A percentile compares a stretch with the other conserved stretches of the same genome.
These are phyloP conservation scores for Sphenostylis stenocarpa DNA, from an alignment of 306 rosid species.

Conservation along the genomic window DNA sequence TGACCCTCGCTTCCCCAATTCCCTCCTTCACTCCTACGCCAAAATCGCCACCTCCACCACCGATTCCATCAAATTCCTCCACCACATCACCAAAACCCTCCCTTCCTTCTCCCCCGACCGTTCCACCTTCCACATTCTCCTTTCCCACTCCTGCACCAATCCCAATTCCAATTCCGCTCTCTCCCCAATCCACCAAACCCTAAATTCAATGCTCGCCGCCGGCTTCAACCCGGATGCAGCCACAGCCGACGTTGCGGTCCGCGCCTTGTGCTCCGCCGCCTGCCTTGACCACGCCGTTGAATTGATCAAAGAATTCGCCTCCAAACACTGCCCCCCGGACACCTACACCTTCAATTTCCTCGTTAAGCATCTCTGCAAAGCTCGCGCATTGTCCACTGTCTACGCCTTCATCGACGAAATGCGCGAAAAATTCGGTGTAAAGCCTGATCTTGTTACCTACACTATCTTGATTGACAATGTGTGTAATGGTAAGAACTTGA, in stretches of 20 bases:
- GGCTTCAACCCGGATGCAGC: constrained; percentile 61
- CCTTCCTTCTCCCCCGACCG: constrained; percentile 70
- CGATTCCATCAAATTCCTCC: constrained; percentile 72
- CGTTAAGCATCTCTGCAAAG: constrained; percentile 68
- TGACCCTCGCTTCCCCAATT: constrained; percentile 55
- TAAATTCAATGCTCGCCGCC: constrained; percentile 65
- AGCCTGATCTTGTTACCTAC: constrained; percentile 83
- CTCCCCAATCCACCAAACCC: constrained; percentile 55
- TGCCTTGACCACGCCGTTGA: constrained; percentile 59
- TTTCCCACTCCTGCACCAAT: constrained; percentile 52
- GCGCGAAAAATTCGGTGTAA: constrained; percentile 41
- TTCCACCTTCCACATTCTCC: constrained; percentile 65
- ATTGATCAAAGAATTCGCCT: constrained; percentile 53
- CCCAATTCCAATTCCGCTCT: constrained; percentile 45
- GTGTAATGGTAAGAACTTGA: constrained; percentile 66
- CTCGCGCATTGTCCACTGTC: constrained; percentile 46
- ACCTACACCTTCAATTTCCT: constrained; percentile 64
- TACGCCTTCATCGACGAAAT: constrained; percentile 58
- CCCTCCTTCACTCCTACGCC: constrained; percentile 72
- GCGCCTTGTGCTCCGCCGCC: constrained; percentile 59
- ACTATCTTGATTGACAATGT: constrained; percentile 86
- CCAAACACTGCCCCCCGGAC: constrained; percentile 61
- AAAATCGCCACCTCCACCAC: constrained; percentile 49
- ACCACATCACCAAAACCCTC: constrained; percentile 61
- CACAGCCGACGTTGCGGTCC: constrained; percentile 65